phyloP scores from a whole-genome alignment of 352 stramenopile species.

The Thalassiosira ordinaria region DNA sequence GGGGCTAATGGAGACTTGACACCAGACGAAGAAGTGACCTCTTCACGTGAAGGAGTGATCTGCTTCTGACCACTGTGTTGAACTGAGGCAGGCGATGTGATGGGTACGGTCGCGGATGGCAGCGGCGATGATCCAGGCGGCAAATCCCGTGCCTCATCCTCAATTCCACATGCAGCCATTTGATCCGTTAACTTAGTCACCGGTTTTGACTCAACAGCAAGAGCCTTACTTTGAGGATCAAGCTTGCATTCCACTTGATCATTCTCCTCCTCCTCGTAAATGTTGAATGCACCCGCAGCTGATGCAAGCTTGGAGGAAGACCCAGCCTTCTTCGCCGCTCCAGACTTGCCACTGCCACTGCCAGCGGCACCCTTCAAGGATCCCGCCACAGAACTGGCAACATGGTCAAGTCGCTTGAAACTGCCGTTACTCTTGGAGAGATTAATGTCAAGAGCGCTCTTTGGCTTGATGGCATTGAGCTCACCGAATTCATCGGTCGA shows the following conservation, averaged over 20 bases:
- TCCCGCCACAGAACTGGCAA: not conserved
- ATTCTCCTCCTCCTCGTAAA: constrained; percentile 60
- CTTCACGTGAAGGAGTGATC: not conserved
- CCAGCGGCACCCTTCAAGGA: not conserved
- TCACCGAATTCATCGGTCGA: constrained; percentile 61
- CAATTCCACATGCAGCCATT: constrained; percentile 55
- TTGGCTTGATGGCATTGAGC: constrained; percentile 54
- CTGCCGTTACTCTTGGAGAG: constrained; percentile 4
- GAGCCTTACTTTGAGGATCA: constrained; percentile 5
- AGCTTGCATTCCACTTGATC: constrained; percentile 48
- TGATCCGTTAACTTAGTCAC: constrained; percentile 45
- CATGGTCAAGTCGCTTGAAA: not conserved
- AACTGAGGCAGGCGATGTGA: too few relatives aligned
- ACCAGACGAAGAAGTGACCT: not conserved
- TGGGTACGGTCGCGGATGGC: not conserved
- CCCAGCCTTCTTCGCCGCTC: not conserved
- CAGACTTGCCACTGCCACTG: not conserved
- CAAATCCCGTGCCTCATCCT: constrained; percentile 43
- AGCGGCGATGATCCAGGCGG: constrained; percentile 24
- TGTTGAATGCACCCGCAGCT: constrained; percentile 50
- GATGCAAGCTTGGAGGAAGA: not conserved
- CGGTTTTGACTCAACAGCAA: not conserved
- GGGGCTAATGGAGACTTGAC: not conserved
- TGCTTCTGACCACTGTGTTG: constrained; percentile 1
- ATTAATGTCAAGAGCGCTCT: constrained; percentile 54